Base-by-base conservation (phyloP, 2,329 filamentous ascomycete genomes). In the Pezicula carpinea region DNA sequence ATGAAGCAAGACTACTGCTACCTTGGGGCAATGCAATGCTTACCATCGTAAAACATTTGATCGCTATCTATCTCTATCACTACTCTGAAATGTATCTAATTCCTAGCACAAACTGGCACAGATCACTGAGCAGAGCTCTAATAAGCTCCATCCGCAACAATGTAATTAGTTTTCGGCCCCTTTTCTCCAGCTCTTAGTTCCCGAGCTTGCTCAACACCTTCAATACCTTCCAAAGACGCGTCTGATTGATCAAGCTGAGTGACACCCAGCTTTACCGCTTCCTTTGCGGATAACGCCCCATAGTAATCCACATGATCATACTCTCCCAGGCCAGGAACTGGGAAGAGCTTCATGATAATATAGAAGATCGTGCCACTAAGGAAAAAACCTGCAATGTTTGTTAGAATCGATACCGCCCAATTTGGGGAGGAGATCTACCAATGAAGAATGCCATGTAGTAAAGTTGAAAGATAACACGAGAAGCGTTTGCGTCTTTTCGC, bases 371-470 rank as follows among this genome's bases (percentile, higher is more conserved):
- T 7, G 2, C n/a, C 47, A 29, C 67, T 69, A 22, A 65, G 63
- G 45, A 67, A 69, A 54, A 71, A 71, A 5, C 68, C 69, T 69
- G 19, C 2, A 10, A 22, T 8, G 22, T 26, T 22, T 32, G 50
- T 43, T 43, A 17, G 19, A 53, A 53, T 23, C 26, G 38, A 22
- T 22, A 10, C 5, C 22, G 19, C 4, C n/a, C 11, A 10, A 6
- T 14, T 8, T 14, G 2, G 2, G 53, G 57, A 33, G 54, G 52
- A 23, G 46, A 42, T 15, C 55, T 34, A 47, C 71, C 72, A 14
- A 72, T 62, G 11, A 74, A 62, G 49, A 74, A 75, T 0, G 72
- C 69, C 61, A 71, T 69, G 47, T 69, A 73, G 52, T 74, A 74
- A 15, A 75, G 52, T 53, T 75, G 61, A n/a, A 66, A 66, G 31